These are phyloP conservation scores for Cyphellophora europaea DNA, from an alignment of 2,329 filamentous ascomycete species.

Conservation along the genomic window DNA sequence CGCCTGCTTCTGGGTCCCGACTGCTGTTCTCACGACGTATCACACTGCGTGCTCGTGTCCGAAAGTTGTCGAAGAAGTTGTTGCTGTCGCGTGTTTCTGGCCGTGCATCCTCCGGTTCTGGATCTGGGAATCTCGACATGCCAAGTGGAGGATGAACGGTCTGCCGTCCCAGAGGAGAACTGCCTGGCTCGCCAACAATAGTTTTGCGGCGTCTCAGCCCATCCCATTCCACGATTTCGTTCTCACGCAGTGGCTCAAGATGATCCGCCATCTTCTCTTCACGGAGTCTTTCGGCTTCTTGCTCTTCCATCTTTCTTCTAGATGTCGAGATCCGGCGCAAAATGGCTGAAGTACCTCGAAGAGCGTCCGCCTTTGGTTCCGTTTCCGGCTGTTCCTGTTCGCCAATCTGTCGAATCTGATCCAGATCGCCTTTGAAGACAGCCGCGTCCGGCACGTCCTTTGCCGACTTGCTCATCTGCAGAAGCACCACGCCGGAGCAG, in stretches of 20 bases:
- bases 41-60: constrained; percentile 28
- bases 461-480: constrained; percentile 95
- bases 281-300: constrained; percentile 68
- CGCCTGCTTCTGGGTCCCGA: constrained; percentile 24
- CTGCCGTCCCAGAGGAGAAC: constrained; percentile 34
- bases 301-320: constrained; percentile 67
- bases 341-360: constrained; percentile 82
- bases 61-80: constrained; percentile 27
- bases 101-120: constrained; percentile 23
- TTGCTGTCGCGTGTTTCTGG: constrained; percentile 4
- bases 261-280: constrained; percentile 65
- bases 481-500: constrained; percentile 79
- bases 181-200: constrained; percentile 36
- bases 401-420: constrained; percentile 90
- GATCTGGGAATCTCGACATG: constrained; percentile 69
- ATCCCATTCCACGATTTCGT: constrained; percentile 83
- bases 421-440: constrained; percentile 83
- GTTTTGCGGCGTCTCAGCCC: constrained; percentile 69
- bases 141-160: constrained; percentile 68
- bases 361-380: constrained; percentile 92
- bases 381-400: constrained; percentile 94
- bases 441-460: constrained; percentile 94
- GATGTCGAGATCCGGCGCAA: constrained; percentile 70
- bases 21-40: constrained; percentile 26
- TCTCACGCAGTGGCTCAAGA: constrained; percentile 67